Evolutionary conservation across 495 filamentous ascomycete genomes (phyloP), one percentile per base, ranked within the genome.

Genomic region (Lasiosphaeria ovina): DNA sequence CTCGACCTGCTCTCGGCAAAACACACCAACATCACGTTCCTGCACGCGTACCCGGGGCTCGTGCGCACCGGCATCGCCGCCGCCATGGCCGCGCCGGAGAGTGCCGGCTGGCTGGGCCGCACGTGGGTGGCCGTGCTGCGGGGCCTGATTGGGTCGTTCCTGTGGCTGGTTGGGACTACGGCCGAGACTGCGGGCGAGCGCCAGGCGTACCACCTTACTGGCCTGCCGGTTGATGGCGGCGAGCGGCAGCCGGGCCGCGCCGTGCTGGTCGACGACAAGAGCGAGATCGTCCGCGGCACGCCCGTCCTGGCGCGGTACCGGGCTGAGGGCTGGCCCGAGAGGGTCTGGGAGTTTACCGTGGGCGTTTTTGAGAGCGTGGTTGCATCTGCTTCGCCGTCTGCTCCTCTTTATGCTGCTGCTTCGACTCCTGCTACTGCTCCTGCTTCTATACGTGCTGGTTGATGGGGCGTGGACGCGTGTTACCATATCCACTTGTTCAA

Each of bases 121-220:
- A 24, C 58, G 32, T 4, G 33, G 2, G 17, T 49, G 16, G 40
- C 48, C 17, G 33, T 60, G 17, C 11, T 62, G 31, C 58, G 55
- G 33, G 17, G 31, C 4, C 11, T 57, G 0, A 14, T 61, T 3
- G 16, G 40, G 4, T 9, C 55, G 7, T n/a, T 64, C 32, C 55
- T 56, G 35, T 45, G 32, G 31, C 42, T 45, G 35, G 24, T 60
- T 10, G 64, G 61, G 10, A 60, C 59, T 16, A 32, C 57, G 35
- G 33, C 54, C 1, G 58, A 66, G 51, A 61, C 62, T 55, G 32
- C 53, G 3, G 63, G 63, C n/a, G 66, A 69, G 61, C 59, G 63
- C 35, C 36, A 62, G 35, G 55, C 58, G 7, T 69, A 51, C 31
- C 35, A 58, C 6, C 34, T 63, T 24, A 64, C 59, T 14, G 59